These are phyloP conservation scores for Wakefieldia striispora DNA, from an alignment of 768 basidiomycete genomes.

Conservation along the genomic window DNA sequence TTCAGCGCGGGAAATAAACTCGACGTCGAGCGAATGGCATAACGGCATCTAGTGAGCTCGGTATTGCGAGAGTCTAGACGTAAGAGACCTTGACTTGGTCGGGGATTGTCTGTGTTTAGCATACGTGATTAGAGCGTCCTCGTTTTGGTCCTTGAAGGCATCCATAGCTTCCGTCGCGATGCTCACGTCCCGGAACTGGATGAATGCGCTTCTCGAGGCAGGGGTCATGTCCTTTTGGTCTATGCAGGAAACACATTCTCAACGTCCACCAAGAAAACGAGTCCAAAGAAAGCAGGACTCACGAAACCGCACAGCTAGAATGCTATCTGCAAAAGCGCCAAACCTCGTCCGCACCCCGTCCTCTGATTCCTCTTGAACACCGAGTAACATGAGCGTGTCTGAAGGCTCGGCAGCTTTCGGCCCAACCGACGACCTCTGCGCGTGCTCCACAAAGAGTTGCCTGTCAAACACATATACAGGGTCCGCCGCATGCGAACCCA, in stretches of 20 bases:
- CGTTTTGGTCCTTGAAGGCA: constrained; percentile 30
- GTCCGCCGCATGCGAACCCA: constrained; percentile 38
- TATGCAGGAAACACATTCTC: constrained; percentile 26
- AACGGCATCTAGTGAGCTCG: constrained; percentile 4
- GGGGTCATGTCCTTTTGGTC: constrained; percentile 31
- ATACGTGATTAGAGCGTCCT: constrained; percentile 8
- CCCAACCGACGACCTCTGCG: constrained; percentile 9
- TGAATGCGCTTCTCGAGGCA: constrained; percentile 41
- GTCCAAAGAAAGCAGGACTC: constrained; percentile 7
- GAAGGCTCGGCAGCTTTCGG: constrained; percentile 18
- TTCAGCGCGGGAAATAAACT: not conserved
- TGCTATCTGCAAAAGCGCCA: constrained; percentile 12
- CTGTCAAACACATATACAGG: constrained; percentile 50
- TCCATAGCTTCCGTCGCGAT: constrained; percentile 48
- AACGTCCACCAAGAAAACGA: not conserved
- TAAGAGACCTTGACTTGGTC: constrained; percentile 1
- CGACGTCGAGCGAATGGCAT: not conserved
- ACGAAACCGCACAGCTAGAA: constrained; percentile 32
- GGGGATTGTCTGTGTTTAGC: constrained; percentile 18
- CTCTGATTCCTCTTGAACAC: constrained; percentile 25
- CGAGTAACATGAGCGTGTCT: constrained; percentile 31
- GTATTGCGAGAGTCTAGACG: constrained; percentile 21
- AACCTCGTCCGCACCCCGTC: constrained; percentile 27
- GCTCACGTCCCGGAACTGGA: constrained; percentile 50
- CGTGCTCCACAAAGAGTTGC: constrained; percentile 42